phyloP scores from a whole-genome alignment of 2,329 filamentous ascomycete genomes.

The Fusarium nelsonii region DNA sequence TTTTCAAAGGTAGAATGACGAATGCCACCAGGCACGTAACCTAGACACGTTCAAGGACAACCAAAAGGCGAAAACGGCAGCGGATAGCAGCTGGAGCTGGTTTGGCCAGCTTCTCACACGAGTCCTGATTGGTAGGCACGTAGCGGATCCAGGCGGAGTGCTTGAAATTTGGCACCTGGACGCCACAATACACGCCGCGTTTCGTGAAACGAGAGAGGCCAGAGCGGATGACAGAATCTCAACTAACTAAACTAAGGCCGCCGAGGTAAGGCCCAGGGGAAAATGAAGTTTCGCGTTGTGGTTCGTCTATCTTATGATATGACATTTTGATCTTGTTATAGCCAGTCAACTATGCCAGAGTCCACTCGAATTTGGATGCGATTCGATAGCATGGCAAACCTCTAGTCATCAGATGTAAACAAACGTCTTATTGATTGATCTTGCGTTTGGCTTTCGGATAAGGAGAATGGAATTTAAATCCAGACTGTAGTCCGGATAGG shows the following conservation, averaged over 20 bases:
- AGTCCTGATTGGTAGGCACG: conserved; percentile 9
- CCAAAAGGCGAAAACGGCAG: conserved; percentile 8
- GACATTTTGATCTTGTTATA: neutral
- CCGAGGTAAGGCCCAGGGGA: conserved; percentile 23
- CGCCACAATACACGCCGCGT: conserved; percentile 31
- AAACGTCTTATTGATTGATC: neutral
- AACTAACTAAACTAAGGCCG: conserved; percentile 30
- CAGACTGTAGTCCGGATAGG: neutral
- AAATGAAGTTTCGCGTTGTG: neutral
- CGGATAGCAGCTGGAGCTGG: conserved; percentile 10
- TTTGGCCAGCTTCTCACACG: conserved; percentile 7
- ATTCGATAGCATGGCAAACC: neutral
- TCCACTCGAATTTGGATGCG: neutral
- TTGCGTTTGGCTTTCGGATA: neutral
- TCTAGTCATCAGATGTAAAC: neutral
- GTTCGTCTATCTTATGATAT: no score
- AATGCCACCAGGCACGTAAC: conserved; percentile 42
- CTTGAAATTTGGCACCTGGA: conserved; percentile 44
- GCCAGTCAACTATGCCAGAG: neutral
- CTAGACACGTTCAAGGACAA: conserved; percentile 27
- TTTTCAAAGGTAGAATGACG: conserved; percentile 49
- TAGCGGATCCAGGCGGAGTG: conserved; percentile 18
- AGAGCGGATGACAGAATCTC: conserved; percentile 11
- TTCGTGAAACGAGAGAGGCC: conserved; percentile 33
- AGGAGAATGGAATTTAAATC: neutral